Evolutionary conservation across 75 land plant species (phyloP), one percentile per base, ranked within the genome.

Genomic region (Ceratopteris richardii): DNA sequence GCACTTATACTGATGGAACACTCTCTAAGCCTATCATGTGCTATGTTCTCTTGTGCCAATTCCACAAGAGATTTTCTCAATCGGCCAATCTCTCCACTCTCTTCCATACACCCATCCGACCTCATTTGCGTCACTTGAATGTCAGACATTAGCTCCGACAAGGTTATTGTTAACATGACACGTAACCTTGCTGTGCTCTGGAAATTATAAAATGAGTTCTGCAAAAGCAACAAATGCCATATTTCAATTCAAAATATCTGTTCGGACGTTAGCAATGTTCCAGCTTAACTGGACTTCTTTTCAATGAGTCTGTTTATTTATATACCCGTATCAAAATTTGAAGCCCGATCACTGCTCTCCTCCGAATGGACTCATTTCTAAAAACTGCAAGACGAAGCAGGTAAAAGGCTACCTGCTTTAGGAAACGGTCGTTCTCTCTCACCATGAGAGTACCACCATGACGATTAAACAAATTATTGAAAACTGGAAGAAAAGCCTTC

Each of bases 111-210:
- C 23, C 99, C 86, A 80, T 94, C 91, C 74, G 87, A 60, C 46
- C 78, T 76, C 87, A 87, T 86, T 65, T 90, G 99, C 37, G 99
- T 90, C 19, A 90, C 88, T 81, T 95, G 99, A 51, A 95, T 81
- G 55, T 95, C 99, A 55, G 99, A 95, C 96, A 95, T 86, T 54
- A 95, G 60, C 58, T 95, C 99, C 23, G 99, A 95, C 54, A 95
- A 74, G 18, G 99, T 95, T 29, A 95, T 95, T 31, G 87, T 90
- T 62, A 95, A 78, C 99, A 95, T 86, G 26, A 82, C 99, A 67
- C 99, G 80, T 43, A 95, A 63, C 63, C 99, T 77, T 19, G 92
- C 78, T n/a, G 87, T 86, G 59, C 75, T 77, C 71, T 75, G 68
- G 40, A 83, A 95, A 65, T 81, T 61, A 66, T 62, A 83, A 65